A percentile compares a stretch with the other conserved stretches of the same genome.
phyloP scores from a whole-genome alignment of 805 yeast species.

The Candida rishiriensis region DNA sequence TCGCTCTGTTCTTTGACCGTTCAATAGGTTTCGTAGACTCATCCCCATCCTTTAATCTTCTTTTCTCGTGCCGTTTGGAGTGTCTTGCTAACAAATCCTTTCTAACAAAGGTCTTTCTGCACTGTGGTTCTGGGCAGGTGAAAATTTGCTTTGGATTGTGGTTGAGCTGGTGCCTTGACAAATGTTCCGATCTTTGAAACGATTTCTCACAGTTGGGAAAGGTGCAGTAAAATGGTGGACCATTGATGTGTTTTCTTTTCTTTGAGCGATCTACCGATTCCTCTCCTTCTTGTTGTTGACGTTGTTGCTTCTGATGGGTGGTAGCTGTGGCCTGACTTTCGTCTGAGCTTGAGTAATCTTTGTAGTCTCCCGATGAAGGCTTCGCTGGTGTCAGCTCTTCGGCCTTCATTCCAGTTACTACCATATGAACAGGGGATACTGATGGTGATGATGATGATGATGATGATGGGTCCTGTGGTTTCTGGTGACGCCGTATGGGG shows the following conservation, averaged over 20 bases:
- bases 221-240: constrained; percentile 36
- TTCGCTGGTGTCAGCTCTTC: not conserved
- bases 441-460: too few species aligned
- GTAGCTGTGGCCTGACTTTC: not conserved
- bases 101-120: constrained; percentile 60
- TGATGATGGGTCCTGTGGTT: too few species aligned
- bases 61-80: constrained; percentile 36
- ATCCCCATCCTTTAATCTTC: constrained; percentile 4
- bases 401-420: too few species aligned
- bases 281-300: not conserved
- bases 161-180: constrained; percentile 59
- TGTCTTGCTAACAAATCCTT: constrained; percentile 50
- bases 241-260: constrained; percentile 15
- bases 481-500: too few species aligned
- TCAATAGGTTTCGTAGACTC: not conserved
- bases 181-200: constrained; percentile 59
- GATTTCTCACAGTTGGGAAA: constrained; percentile 48
- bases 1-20: constrained; percentile 1
- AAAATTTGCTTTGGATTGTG: constrained; percentile 54
- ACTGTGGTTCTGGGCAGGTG: constrained; percentile 41
- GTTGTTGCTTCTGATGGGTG: not conserved
- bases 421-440: too few species aligned
- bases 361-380: not conserved
- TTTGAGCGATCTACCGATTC: not conserved
- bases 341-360: not conserved